Evolutionary conservation across 192 early-diverging fungal species (phyloP), one percentile per base, ranked within the genome.

Genomic region (Powellomyces hirtus): DNA sequence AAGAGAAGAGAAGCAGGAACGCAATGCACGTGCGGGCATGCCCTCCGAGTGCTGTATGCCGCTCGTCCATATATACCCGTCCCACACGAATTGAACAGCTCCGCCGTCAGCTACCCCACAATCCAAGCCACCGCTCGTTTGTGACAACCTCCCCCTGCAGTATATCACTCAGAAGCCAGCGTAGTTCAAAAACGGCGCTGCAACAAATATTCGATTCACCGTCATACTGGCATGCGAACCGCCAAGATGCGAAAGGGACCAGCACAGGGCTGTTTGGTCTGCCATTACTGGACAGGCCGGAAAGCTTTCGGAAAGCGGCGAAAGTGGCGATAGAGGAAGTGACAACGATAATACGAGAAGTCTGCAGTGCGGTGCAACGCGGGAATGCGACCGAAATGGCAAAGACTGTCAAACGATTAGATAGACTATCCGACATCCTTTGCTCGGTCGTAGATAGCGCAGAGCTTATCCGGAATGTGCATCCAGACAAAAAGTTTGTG

Each of bases 361-460:
- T 72, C 5, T 63, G 59, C 37, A 29, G 51, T 22, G 70, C 60
- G 20, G 38, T 27, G n/a, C 51, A 38, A 0, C 18, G 75, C 4
- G 30, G 70, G 35, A 64, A 74, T 0, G 37, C 34, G 0, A 61
- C 44, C 7, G 92, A 92, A 71, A 82, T 88, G 78, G 73, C 76
- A n/a, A 82, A 74, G 36, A 88, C 94, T 1, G 86, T 98, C 64
- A 93, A 95, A 73, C 82, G 90, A 42, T 83, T 97, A 50, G 97
- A 98, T 71, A 80, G 90, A 49, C 80, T 97, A 20, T 91, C 89
- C 22, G 94, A 98, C 74, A 81, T 86, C 1, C 79, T 98, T 16
- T 98, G 96, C 44, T 85, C 88, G 36, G 91, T 97, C 0, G 90
- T 97, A 75, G 97, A 99, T 63, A 85, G 89, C 40, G 88, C 91